Conservation (phyloP, 257 asterid species). For the Solanum ossicruentum region DNA sequence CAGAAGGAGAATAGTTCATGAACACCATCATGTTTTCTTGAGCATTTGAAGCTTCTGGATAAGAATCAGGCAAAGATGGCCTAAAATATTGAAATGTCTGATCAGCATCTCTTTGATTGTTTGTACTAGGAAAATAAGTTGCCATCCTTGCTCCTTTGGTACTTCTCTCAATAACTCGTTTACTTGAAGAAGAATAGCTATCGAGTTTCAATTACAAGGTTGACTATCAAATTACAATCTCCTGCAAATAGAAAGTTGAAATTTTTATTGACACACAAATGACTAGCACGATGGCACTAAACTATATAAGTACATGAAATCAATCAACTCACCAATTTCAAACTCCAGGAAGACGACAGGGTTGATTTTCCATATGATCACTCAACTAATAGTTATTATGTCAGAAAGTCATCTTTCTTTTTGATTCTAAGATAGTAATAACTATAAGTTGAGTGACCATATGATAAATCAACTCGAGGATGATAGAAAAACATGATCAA, state of each 20-base stretch:
- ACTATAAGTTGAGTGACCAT: too few species aligned
- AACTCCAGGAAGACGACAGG: not conserved
- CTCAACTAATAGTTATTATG: too few species aligned
- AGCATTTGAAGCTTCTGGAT: slow-evolving; percentile 34
- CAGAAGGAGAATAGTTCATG: slow-evolving; percentile 51
- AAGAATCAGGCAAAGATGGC: slow-evolving; percentile 37
- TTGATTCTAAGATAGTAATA: too few species aligned
- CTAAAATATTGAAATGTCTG: slow-evolving; percentile 40
- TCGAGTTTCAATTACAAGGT: not conserved
- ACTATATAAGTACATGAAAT: not conserved
- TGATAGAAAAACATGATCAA: not conserved
- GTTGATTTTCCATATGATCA: too few species aligned
- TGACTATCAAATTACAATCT: not conserved
- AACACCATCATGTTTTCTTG: slow-evolving; percentile 37
- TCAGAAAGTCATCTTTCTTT: too few species aligned
- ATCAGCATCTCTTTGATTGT: slow-evolving; percentile 34
- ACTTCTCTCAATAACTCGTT: not conserved
- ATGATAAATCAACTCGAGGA: too few species aligned
- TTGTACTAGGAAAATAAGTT: slow-evolving; percentile 41
- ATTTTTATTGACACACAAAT: not conserved
- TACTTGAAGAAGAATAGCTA: not conserved
- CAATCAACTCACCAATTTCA: not conserved
- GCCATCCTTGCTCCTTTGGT: slow-evolving; percentile 24
- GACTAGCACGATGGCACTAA: not conserved
- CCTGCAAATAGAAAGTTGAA: not conserved